Percentiles rank a stretch among this genome's conserved stretches.
Evolutionary conservation across 305 asterid genomes (phyloP).

Genomic region (Ilex paraguariensis): DNA sequence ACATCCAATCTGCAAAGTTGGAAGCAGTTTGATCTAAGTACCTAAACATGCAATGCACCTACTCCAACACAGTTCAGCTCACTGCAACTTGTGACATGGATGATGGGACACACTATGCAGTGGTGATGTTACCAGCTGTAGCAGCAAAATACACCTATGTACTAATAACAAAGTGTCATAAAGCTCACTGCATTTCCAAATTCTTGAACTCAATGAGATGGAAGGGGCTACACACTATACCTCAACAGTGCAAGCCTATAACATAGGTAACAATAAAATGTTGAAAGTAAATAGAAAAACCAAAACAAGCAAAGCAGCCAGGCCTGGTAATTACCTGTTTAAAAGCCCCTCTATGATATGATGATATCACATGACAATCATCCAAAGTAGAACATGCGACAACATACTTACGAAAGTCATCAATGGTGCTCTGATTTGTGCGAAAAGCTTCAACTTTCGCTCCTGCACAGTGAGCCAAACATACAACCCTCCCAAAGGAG

Average conservation of each 20-base stretch:
- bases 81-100: too few species aligned
- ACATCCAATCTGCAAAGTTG: too few species aligned
- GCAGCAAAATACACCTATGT: too few species aligned
- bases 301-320: not conserved
- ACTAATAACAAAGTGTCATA: too few species aligned
- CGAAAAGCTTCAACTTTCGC: conserved; percentile 92
- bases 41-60: too few species aligned
- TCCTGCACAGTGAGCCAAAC: conserved; percentile 99
- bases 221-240: not conserved
- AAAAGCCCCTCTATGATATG: conserved; percentile 80
- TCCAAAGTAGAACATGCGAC: conserved; percentile 65
- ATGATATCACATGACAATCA: conserved; percentile 78
- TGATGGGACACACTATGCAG: too few species aligned
- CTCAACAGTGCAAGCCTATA: too few species aligned
- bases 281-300: conserved; percentile 7
- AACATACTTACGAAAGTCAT: conserved; percentile 81
- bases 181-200: not conserved
- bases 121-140: too few species aligned
- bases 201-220: not conserved
- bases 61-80: too few species aligned
- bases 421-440: conserved; percentile 67
- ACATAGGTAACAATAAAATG: too few species aligned
- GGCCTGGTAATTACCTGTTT: conserved; percentile 47
- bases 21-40: too few species aligned
- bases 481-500: conserved; percentile 91